A percentile compares a stretch with the other conserved stretches of the same genome.
These are phyloP conservation scores for Stagonosporopsis tanaceti DNA, from an alignment of 2,329 filamentous ascomycete genomes.

Conservation along the genomic window DNA sequence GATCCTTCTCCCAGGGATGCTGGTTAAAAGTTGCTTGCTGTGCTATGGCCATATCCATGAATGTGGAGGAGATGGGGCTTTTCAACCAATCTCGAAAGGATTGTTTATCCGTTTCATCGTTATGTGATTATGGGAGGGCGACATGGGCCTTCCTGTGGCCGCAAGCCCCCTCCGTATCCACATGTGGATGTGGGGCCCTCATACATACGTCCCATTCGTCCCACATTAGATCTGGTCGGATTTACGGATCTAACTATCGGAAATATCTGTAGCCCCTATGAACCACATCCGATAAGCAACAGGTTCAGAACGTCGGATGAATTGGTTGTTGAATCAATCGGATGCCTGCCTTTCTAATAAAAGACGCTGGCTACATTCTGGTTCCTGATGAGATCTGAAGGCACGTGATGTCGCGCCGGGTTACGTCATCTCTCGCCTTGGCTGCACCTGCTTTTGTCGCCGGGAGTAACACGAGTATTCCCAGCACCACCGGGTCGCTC, in stretches of 20 bases:
- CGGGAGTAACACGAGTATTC: neutral
- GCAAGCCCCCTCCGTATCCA: neutral
- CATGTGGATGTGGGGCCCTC: constrained; percentile 14
- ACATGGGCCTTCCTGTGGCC: neutral
- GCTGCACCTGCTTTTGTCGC: neutral
- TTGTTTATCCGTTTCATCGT: constrained; percentile 6
- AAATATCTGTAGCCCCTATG: neutral
- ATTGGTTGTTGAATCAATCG: too few species aligned
- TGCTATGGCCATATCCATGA: constrained; percentile 7
- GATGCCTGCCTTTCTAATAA: too few species aligned
- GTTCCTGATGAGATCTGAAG: too few species aligned
- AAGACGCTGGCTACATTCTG: too few species aligned
- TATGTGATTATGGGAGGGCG: constrained; percentile 7
- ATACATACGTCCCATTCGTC: neutral
- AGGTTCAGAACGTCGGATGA: neutral
- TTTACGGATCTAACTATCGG: constrained; percentile 13
- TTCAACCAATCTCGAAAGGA: neutral
- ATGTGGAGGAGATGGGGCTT: constrained; percentile 19
- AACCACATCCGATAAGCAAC: constrained; percentile 2
- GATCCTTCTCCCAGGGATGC: neutral
- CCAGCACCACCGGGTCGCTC: neutral
- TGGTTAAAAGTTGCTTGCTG: neutral
- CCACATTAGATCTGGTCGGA: constrained; percentile 7
- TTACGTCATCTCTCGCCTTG: constrained; percentile 6
- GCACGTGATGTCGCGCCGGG: neutral